Conservation (phyloP, 2,329 filamentous ascomycete species). For the Ophiostoma perfectum region DNA sequence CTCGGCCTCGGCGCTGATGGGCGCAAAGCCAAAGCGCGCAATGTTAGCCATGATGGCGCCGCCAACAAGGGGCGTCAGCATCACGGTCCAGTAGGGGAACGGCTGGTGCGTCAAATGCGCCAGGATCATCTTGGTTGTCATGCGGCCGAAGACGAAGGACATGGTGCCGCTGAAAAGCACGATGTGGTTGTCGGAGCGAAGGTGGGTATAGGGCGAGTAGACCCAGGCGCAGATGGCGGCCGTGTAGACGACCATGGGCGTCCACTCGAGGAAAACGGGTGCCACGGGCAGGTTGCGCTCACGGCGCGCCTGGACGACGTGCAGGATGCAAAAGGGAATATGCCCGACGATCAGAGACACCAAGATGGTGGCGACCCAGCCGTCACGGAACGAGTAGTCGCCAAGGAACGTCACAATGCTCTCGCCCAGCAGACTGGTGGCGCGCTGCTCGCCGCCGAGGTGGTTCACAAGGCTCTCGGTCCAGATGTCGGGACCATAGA, state of each 20-base stretch:
- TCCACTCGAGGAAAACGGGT: slow-evolving; percentile 90
- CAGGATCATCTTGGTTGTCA: slow-evolving; percentile 99
- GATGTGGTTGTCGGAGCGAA: slow-evolving; percentile 79
- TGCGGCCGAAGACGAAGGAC: slow-evolving; percentile 94
- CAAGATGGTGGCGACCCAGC: slow-evolving; percentile 74
- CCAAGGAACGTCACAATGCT: slow-evolving; percentile 58
- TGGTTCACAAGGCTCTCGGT: slow-evolving; percentile 65
- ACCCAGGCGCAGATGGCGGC: slow-evolving; percentile 74
- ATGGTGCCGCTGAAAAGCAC: slow-evolving; percentile 89
- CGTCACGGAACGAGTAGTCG: slow-evolving; percentile 70
- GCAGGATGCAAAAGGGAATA: slow-evolving; percentile 81
- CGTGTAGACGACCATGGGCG: slow-evolving; percentile 79
- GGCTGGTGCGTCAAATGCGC: slow-evolving; percentile 89
- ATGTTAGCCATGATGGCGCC: slow-evolving; percentile 80
- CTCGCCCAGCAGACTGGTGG: slow-evolving; percentile 34
- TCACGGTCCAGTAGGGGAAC: slow-evolving; percentile 94
- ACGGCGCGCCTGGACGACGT: slow-evolving; percentile 73
- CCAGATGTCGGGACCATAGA: slow-evolving; percentile 86
- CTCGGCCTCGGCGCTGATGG: slow-evolving; percentile 62
- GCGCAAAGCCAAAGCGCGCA: slow-evolving; percentile 45
- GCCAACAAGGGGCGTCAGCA: slow-evolving; percentile 79
- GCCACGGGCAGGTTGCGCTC: slow-evolving; percentile 66
- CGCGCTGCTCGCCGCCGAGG: slow-evolving; percentile 48
- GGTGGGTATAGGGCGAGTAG: slow-evolving; percentile 77
- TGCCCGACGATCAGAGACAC: slow-evolving; percentile 64